These are phyloP conservation scores for Biscutella laevigata DNA, from an alignment of 441 rosid genomes.

Conservation along the genomic window DNA sequence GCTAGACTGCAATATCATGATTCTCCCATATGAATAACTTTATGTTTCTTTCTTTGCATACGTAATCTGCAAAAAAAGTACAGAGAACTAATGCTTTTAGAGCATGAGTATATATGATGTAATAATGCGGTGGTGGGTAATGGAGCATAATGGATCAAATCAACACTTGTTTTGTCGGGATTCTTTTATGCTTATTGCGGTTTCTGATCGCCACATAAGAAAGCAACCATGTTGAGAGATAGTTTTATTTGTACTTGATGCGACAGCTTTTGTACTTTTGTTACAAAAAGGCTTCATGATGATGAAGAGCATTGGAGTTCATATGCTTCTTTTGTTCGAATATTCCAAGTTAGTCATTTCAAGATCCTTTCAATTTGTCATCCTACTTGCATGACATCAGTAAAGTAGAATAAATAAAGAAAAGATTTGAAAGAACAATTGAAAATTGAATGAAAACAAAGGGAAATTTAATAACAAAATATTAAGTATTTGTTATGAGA, in stretches of 20 bases:
- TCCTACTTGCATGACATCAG: slow-evolving; percentile 2
- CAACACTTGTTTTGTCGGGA: slow-evolving; percentile 1
- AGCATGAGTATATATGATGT: slow-evolving; percentile 23
- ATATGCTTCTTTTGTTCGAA: slow-evolving; percentile 19
- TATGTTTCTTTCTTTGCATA: slow-evolving; percentile 10
- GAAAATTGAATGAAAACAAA: background rate
- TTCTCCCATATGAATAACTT: too few relatives aligned
- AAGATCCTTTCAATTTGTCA: slow-evolving; percentile 15
- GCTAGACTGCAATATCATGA: too few relatives aligned
- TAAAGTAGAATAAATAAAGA: background rate
- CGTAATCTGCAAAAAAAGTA: slow-evolving; percentile 16
- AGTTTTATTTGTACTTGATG: slow-evolving; percentile 24
- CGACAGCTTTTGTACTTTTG: slow-evolving; percentile 17
- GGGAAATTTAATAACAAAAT: background rate
- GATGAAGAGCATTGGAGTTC: slow-evolving; percentile 15
- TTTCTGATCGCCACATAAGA: slow-evolving; percentile 26
- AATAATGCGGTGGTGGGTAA: slow-evolving; percentile 24
- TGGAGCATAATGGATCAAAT: slow-evolving; percentile 20
- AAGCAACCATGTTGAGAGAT: slow-evolving; percentile 6
- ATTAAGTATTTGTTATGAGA: too few relatives aligned
- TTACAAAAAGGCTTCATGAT: slow-evolving; percentile 3
- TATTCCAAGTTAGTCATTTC: slow-evolving; percentile 25
- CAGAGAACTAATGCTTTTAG: slow-evolving; percentile 10
- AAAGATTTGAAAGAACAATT: background rate
- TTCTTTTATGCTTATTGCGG: slow-evolving; percentile 21